Base-by-base conservation (phyloP, 345 rosid genomes). In the Brassica juncea region DNA sequence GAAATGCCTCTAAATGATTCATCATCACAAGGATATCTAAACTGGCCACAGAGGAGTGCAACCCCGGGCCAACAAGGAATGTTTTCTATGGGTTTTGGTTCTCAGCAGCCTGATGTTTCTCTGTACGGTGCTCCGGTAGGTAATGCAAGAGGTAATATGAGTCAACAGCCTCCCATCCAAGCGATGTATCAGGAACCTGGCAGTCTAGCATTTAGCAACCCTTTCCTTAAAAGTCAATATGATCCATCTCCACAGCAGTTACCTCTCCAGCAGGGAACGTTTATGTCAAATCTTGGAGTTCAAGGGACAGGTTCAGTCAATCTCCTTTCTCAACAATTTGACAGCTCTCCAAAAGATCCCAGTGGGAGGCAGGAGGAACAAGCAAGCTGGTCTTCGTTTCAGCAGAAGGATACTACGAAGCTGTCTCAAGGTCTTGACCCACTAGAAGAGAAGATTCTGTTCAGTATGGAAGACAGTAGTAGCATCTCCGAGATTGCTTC, bases 381-480 rank as follows among this genome's bases (percentile, higher is more conserved):
- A 81, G 76, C 58, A 69, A 75, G 73, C 70, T 84, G 84, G 86
- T 82, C 84, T 49, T 78, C 66, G 9, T 60, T 78, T 74, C 89
- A 78, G 80, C 87, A 85, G 70, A 84, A 82, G 74, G 59, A 84
- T 47, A 52, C 57, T 5, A 37, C 76, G 25, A 71, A 77, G 63
- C 70, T 82, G 52, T 76, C 87, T 47, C 86, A 80, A 68, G 84
- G 82, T 70, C 84, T 93, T 31, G 98, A 93, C 81, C 98, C 98
- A 35, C 82, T 87, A 37, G 98, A 93, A 84, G 91, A 89, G 85
- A 91, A 84, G 87, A 86, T 93, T 75, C 75, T 93, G 82, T 91
- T 79, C 82, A 86, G 84, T 75, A 83, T 84, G 82, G 97, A 92
- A 77, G 96, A 91, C 37, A 89, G 77, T 74, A 67, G 78, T 66